These are phyloP conservation scores for Lichtheimia ornata DNA, from an alignment of 371 early-diverging fungal species.

Conservation along the genomic window DNA sequence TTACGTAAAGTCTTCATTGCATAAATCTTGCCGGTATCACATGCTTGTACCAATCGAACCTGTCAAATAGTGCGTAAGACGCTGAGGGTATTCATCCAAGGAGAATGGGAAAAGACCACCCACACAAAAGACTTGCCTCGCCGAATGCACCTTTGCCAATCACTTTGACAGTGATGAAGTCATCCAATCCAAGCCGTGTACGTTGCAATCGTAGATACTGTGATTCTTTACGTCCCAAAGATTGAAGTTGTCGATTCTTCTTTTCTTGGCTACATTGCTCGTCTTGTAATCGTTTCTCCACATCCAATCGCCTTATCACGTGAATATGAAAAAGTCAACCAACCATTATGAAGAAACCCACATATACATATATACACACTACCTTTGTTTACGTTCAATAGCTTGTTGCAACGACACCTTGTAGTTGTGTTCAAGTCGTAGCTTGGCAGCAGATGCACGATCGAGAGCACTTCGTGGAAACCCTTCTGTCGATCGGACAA, in stretches of 20 bases:
- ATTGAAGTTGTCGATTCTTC: constrained; percentile 77
- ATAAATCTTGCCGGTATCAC: constrained; percentile 96
- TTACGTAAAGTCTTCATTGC: constrained; percentile 97
- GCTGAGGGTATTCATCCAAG: too few relatives aligned
- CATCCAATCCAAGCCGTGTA: constrained; percentile 89
- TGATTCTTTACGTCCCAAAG: constrained; percentile 89
- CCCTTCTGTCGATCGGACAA: constrained; percentile 63
- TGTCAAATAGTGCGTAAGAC: constrained; percentile 13
- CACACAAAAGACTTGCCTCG: constrained; percentile 61
- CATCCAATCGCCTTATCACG: constrained; percentile 67
- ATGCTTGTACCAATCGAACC: constrained; percentile 94
- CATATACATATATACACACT: constrained; percentile 3
- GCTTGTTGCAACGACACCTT: constrained; percentile 84
- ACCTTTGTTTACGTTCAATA: constrained; percentile 86
- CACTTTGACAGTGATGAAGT: constrained; percentile 97
- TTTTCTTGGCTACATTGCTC: constrained; percentile 88
- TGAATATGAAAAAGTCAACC: background rate
- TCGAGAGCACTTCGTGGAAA: constrained; percentile 80
- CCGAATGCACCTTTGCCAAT: constrained; percentile 99
- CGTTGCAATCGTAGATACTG: constrained; percentile 91
- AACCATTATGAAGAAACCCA: background rate
- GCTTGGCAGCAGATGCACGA: constrained; percentile 83
- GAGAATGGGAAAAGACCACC: too few relatives aligned
- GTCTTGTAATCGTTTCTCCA: constrained; percentile 72
- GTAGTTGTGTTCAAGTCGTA: constrained; percentile 89